A percentile compares a stretch with the other conserved stretches of the same genome.
Evolutionary conservation across 441 rosid species (phyloP).

Genomic region (Populus tomentosa): DNA sequence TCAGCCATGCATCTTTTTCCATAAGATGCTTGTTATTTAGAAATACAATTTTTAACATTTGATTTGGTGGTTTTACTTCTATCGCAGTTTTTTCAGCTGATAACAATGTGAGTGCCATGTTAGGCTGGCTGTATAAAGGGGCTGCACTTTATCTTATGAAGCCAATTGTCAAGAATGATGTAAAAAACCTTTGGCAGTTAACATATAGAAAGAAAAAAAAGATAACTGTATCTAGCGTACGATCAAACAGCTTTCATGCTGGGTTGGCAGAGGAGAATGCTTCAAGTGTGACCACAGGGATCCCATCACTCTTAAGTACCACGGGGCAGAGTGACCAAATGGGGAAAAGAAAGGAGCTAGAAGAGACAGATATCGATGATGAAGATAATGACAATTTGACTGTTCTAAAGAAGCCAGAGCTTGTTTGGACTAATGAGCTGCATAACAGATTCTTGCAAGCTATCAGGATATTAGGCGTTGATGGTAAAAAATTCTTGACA

Average conservation of each 20-base stretch:
- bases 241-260: background rate
- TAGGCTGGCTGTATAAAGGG: slow-evolving; percentile 41
- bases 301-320: background rate
- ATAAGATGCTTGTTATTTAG: background rate
- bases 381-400: slow-evolving; percentile 9
- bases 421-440: slow-evolving; percentile 41
- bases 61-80: background rate
- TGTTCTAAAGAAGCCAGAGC: slow-evolving; percentile 30
- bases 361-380: background rate
- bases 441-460: slow-evolving; percentile 36
- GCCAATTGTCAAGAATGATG: slow-evolving; percentile 29
- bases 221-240: background rate
- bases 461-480: slow-evolving; percentile 29
- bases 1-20: background rate
- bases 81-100: slow-evolving; percentile 35
- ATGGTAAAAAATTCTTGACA: slow-evolving; percentile 28
- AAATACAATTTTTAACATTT: background rate
- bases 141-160: slow-evolving; percentile 37
- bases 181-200: slow-evolving; percentile 46
- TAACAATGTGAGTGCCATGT: slow-evolving; percentile 20
- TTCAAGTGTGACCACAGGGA: slow-evolving; percentile 17
- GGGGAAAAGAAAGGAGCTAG: slow-evolving; percentile 14
- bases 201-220: slow-evolving; percentile 17
- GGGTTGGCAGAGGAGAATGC: background rate
- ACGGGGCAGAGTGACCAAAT: background rate